These are phyloP conservation scores for Kazachstania africana DNA, from an alignment of 805 yeast species.

Conservation along the genomic window DNA sequence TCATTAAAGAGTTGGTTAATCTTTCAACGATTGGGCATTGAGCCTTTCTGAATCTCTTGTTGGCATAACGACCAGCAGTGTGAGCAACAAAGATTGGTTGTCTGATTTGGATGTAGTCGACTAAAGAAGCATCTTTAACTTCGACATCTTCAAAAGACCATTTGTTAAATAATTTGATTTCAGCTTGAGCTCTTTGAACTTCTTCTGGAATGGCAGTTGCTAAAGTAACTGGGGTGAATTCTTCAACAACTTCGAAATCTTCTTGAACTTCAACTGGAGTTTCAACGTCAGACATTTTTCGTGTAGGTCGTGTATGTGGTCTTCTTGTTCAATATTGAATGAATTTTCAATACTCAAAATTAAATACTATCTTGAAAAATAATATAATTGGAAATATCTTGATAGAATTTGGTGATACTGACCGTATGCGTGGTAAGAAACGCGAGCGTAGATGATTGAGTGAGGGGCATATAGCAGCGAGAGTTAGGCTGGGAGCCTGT, in stretches of 20 bases:
- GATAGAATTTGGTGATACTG: too few species aligned
- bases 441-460: too few species aligned
- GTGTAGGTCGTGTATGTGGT: slow-evolving; percentile 8
- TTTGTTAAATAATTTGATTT: slow-evolving; percentile 97
- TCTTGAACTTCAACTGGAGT: slow-evolving; percentile 48
- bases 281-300: slow-evolving; percentile 78
- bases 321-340: slow-evolving; percentile 7
- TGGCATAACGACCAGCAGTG: slow-evolving; percentile 99
- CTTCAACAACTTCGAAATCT: slow-evolving; percentile 63
- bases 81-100: slow-evolving; percentile 96
- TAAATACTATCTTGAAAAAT: too few species aligned
- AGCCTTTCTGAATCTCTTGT: slow-evolving; percentile 99
- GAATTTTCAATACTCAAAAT: slow-evolving; percentile 5
- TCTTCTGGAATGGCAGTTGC: slow-evolving; percentile 97
- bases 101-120: slow-evolving; percentile 96
- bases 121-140: slow-evolving; percentile 94
- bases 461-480: too few species aligned
- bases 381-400: not conserved
- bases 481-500: too few species aligned
- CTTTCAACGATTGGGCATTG: slow-evolving; percentile 99
- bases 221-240: slow-evolving; percentile 58
- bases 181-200: slow-evolving; percentile 89
- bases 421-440: too few species aligned
- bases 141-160: slow-evolving; percentile 98
- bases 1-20: slow-evolving; percentile 98